Evolutionary conservation across 306 rosid genomes (phyloP).

Genomic region (Acacia acuminata): DNA sequence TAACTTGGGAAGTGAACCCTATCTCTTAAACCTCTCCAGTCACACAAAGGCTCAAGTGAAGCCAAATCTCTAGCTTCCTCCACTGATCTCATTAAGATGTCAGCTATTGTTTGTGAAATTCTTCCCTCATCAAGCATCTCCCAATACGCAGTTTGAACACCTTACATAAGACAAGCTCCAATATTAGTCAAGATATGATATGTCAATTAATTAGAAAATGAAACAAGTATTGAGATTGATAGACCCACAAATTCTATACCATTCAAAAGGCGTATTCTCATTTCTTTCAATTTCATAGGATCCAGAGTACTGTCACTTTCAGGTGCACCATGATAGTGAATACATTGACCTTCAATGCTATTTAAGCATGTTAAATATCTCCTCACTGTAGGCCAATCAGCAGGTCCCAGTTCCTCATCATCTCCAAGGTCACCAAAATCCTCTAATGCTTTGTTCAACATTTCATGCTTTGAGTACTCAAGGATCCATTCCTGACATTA

Average conservation of each 20-base stretch:
- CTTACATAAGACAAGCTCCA: conserved; percentile 43
- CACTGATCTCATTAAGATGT: conserved; percentile 85
- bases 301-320: conserved; percentile 44
- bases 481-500: conserved; percentile 67
- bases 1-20: conserved; percentile 78
- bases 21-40: conserved; percentile 83
- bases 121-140: conserved; percentile 98
- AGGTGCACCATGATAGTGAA: conserved; percentile 61
- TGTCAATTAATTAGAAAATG: conserved; percentile 1
- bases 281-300: conserved; percentile 70
- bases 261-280: conserved; percentile 77
- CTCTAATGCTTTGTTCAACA: conserved; percentile 86
- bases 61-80: conserved; percentile 91
- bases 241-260: conserved; percentile 51
- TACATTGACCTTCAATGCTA: conserved; percentile 60
- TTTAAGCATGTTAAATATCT: conserved; percentile 68
- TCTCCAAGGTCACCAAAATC: conserved; percentile 93
- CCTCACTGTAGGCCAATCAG: conserved; percentile 86
- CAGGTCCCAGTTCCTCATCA: conserved; percentile 95
- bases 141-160: conserved; percentile 98
- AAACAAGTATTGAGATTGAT: neutral
- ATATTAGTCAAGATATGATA: conserved; percentile 24
- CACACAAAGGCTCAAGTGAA: conserved; percentile 71
- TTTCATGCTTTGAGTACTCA: conserved; percentile 78
- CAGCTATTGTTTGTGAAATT: conserved; percentile 73